Evolutionary conservation across 805 yeast genomes (phyloP).

Genomic region (Ogataea haglerorum): DNA sequence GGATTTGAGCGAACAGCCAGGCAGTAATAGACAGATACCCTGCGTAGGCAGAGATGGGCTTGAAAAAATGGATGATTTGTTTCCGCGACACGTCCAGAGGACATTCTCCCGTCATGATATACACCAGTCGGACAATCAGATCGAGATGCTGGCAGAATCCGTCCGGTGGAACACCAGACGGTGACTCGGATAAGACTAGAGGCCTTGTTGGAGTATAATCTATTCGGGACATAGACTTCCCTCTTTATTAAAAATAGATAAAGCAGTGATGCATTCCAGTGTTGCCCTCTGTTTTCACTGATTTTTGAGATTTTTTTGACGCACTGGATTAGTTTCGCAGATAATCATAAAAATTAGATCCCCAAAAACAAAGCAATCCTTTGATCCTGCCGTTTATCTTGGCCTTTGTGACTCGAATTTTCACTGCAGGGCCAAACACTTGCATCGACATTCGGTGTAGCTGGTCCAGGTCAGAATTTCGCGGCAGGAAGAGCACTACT

Average conservation of each 20-base stretch:
- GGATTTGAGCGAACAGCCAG: constrained; percentile 75
- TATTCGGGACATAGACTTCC: constrained; percentile 8
- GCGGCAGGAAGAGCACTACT: constrained; percentile 62
- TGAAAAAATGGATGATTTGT: constrained; percentile 15
- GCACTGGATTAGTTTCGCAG: constrained; percentile 4
- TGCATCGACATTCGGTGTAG: constrained; percentile 44
- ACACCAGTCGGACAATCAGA: constrained; percentile 21
- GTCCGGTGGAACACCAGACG: constrained; percentile 8
- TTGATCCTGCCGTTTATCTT: constrained; percentile 41
- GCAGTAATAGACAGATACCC: constrained; percentile 45
- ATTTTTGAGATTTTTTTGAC: not conserved
- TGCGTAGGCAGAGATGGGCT: constrained; percentile 29
- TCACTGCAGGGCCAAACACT: constrained; percentile 42
- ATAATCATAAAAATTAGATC: constrained; percentile 39
- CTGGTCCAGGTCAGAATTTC: constrained; percentile 54
- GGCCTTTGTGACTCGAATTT: constrained; percentile 45
- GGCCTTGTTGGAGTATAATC: constrained; percentile 4
- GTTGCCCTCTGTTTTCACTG: constrained; percentile 2
- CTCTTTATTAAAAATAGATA: not conserved
- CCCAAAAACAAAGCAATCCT: constrained; percentile 63
- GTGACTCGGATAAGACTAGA: not conserved
- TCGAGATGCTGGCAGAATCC: constrained; percentile 21
- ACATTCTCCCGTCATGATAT: constrained; percentile 28
- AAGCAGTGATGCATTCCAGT: not conserved
- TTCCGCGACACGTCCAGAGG: constrained; percentile 15